phyloP scores from a whole-genome alignment of 352 stramenopile genomes.

The Phytophthora melonis region DNA sequence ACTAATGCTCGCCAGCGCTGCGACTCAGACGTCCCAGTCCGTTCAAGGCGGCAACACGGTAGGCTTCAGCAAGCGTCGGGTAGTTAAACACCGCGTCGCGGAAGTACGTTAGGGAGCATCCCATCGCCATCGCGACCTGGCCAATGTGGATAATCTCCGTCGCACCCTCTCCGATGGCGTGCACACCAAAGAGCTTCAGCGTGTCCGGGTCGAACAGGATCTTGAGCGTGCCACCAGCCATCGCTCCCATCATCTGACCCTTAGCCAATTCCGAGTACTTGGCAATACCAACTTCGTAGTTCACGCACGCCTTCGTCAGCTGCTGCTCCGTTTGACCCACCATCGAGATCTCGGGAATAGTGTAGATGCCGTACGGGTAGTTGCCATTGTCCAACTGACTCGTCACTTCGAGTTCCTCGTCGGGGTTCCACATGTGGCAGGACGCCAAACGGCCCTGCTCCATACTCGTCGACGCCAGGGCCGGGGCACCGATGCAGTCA shows the following conservation, averaged over 20 bases:
- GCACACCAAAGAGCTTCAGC: slow-evolving; percentile 87
- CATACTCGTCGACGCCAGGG: slow-evolving; percentile 91
- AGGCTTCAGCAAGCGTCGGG: slow-evolving; percentile 91
- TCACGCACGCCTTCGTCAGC: slow-evolving; percentile 79
- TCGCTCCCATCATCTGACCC: slow-evolving; percentile 89
- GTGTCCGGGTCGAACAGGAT: slow-evolving; percentile 87
- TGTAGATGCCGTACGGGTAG: slow-evolving; percentile 94
- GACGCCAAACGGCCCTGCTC: slow-evolving; percentile 87
- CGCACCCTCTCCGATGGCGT: slow-evolving; percentile 90
- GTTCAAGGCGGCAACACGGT: slow-evolving; percentile 89
- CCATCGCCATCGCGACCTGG: slow-evolving; percentile 90
- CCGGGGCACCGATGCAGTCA: slow-evolving; percentile 89
- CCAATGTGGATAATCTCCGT: slow-evolving; percentile 94
- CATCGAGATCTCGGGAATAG: slow-evolving; percentile 93
- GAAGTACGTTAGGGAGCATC: slow-evolving; percentile 89
- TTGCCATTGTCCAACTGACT: slow-evolving; percentile 82
- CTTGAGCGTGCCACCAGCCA: slow-evolving; percentile 87
- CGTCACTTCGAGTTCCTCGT: slow-evolving; percentile 59
- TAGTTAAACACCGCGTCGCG: slow-evolving; percentile 94
- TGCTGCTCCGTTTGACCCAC: slow-evolving; percentile 91
- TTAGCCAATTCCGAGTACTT: slow-evolving; percentile 91
- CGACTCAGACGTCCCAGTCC: slow-evolving; percentile 87
- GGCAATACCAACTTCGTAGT: slow-evolving; percentile 90
- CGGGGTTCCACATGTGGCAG: slow-evolving; percentile 86
- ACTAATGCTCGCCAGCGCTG: slow-evolving; percentile 73